These are phyloP conservation scores for Leccinum boreale DNA, from an alignment of 768 basidiomycete species.

Conservation along the genomic window DNA sequence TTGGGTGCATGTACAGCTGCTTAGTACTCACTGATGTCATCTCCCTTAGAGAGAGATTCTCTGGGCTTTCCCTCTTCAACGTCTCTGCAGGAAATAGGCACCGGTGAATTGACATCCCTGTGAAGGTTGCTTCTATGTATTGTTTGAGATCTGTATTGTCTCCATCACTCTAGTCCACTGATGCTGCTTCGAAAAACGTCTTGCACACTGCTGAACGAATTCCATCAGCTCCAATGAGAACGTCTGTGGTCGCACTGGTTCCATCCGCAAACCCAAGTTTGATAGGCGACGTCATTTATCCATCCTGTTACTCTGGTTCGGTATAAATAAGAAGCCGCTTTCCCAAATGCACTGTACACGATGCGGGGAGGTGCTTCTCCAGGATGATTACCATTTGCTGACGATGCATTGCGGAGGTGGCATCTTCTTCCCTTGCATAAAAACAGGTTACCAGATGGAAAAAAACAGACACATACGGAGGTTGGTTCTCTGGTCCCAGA, in stretches of 20 bases:
- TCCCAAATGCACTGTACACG: slow-evolving; percentile 13
- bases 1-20: neutral
- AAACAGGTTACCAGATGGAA: neutral
- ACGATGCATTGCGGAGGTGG: slow-evolving; percentile 16
- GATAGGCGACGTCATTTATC: slow-evolving; percentile 25
- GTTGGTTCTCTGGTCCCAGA: slow-evolving; percentile 23
- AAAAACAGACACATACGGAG: slow-evolving; percentile 12
- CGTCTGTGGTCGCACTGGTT: slow-evolving; percentile 32
- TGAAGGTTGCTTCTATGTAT: slow-evolving; percentile 34
- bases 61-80: slow-evolving; percentile 24
- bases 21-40: slow-evolving; percentile 19
- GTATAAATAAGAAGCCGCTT: slow-evolving; percentile 22
- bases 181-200: slow-evolving; percentile 19
- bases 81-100: slow-evolving; percentile 33
- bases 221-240: slow-evolving; percentile 48
- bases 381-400: slow-evolving; percentile 18
- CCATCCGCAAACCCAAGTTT: slow-evolving; percentile 16
- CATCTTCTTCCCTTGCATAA: slow-evolving; percentile 5
- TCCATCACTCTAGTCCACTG: neutral
- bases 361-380: slow-evolving; percentile 14
- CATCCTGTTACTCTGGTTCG: slow-evolving; percentile 7
- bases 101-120: slow-evolving; percentile 40
- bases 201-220: slow-evolving; percentile 31
- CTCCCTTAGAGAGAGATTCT: slow-evolving; percentile 16
- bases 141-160: slow-evolving; percentile 3